Percentiles rank a stretch among this genome's conserved stretches.
Evolutionary conservation across 2,329 filamentous ascomycete genomes (phyloP).

Genomic region (Metarhizium sp.): DNA sequence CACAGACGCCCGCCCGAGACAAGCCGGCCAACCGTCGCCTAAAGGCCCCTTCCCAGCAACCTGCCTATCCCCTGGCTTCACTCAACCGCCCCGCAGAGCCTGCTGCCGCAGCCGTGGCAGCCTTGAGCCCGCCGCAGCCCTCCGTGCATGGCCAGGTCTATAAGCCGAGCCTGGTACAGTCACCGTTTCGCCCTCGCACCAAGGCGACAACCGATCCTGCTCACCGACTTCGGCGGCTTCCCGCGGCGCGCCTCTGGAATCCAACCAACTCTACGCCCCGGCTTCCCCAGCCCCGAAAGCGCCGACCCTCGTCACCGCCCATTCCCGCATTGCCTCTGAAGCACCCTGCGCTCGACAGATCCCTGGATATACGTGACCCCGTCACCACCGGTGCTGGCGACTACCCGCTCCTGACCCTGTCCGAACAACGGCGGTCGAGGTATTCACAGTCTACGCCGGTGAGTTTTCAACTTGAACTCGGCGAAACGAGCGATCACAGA

Average conservation of each 20-base stretch:
- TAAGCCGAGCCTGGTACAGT: conserved; percentile 4
- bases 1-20: conserved; percentile 19
- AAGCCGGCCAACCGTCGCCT: conserved; percentile 17
- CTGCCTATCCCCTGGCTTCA: conserved; percentile 15
- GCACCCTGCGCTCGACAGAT: conserved; percentile 32
- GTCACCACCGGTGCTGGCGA: conserved; percentile 32
- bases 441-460: conserved; percentile 33
- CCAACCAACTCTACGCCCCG: conserved; percentile 51
- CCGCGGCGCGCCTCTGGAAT: conserved; percentile 48
- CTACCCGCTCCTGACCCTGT: conserved; percentile 41
- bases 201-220: conserved; percentile 10
- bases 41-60: conserved; percentile 21
- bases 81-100: conserved; percentile 1
- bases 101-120: not conserved
- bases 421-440: conserved; percentile 38
- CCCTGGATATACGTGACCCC: conserved; percentile 25
- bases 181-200: conserved; percentile 35
- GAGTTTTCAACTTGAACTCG: conserved; percentile 42
- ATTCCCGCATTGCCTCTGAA: conserved; percentile 41
- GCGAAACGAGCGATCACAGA: conserved; percentile 34
- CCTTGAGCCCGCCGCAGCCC: conserved; percentile 2
- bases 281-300: conserved; percentile 23
- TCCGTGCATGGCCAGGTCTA: not conserved
- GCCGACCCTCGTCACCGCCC: conserved; percentile 44
- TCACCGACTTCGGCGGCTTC: conserved; percentile 29